Evolutionary conservation across 139 green algal species (phyloP), one percentile per base, ranked within the genome.

Genomic region (Microglena sp.): DNA sequence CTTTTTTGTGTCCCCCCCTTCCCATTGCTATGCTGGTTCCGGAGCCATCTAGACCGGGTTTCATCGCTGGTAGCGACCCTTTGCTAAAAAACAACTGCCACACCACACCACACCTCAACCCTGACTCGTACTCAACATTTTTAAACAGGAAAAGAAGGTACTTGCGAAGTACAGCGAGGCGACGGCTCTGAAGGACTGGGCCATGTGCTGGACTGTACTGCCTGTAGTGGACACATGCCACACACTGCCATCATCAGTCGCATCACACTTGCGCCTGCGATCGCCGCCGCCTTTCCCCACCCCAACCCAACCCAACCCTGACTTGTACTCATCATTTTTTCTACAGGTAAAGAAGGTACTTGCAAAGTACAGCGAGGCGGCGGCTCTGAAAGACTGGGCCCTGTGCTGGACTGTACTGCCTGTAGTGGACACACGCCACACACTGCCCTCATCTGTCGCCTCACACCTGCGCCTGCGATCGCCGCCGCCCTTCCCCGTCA

Each of bases 301-400:
- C 62, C 69, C 2, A 73, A 87, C 5, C n/a, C n/a, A n/a, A n/a
- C 78, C 5, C 31, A n/a, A n/a, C n/a, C n/a, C n/a, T n/a, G n/a
- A n/a, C n/a, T n/a, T n/a, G n/a, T n/a, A n/a, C n/a, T n/a, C n/a
- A n/a, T n/a, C n/a, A n/a, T n/a, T n/a, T n/a, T n/a, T n/a, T n/a
- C n/a, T n/a, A n/a, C n/a, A n/a, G n/a, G n/a, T n/a, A n/a, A n/a
- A n/a, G n/a, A n/a, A n/a, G n/a, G n/a, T n/a, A n/a, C 75, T 83
- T 60, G 50, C 66, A 26, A 65, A 29, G 24, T 80, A 62, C 64
- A 45, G 28, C 0, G 63, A 76, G 30, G 73, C 74, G 0, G 72
- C 76, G 0, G 0, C 30, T 30, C 35, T 64, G 55, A 70, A 77
- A 26, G 83, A 90, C 77, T 92, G 85, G 85, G 61, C 66, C 26